Evolutionary conservation across 139 green algal species (phyloP), one percentile per base, ranked within the genome.

Genomic region (Coelastrella sp.): DNA sequence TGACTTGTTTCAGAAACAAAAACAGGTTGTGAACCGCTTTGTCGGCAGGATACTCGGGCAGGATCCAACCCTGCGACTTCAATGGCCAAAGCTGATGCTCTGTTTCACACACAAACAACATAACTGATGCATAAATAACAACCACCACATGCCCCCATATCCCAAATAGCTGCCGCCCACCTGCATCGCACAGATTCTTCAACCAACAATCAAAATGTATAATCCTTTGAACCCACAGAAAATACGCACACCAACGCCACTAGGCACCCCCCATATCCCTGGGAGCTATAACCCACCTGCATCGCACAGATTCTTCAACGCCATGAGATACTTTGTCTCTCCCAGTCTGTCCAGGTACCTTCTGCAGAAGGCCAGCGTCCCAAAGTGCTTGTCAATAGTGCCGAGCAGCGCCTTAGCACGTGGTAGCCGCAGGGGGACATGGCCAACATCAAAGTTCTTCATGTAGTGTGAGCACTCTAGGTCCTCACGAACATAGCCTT

Each of bases 281-380:
- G 32, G 32, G 0, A 47, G 32, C 32, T 47, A 47, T 47, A 7
- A 22, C 87, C 11, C 89, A 94, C 92, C 89, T 8, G 94, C 94
- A 85, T 99, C 98, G 88, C 96, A 99, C 64, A 99, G 93, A 91
- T 98, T 99, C 93, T 99, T 99, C 19, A 99, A 95, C 16, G 98
- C 98, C 97, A 99, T 99, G n/a, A 99, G 94, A 95, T 99, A 99
- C 94, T 99, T 99, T n/a, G 93, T 95, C 96, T 99, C 98, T 0
- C 98, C 98, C 64, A 99, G 73, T 5, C 98, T 93, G 93, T 99
- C 98, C 91, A 99, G 92, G 92, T 98, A 99, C 47, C 94, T 88
- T 54, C 94, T 81, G 96, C 98, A 99, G 95, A 99, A 99, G 6
- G 98, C 97, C 54, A 99, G 94, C 60, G 98, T 99, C 59, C 97